These are phyloP conservation scores for Sclerotinia borealis DNA, from an alignment of 2,329 filamentous ascomycete species.

Conservation along the genomic window DNA sequence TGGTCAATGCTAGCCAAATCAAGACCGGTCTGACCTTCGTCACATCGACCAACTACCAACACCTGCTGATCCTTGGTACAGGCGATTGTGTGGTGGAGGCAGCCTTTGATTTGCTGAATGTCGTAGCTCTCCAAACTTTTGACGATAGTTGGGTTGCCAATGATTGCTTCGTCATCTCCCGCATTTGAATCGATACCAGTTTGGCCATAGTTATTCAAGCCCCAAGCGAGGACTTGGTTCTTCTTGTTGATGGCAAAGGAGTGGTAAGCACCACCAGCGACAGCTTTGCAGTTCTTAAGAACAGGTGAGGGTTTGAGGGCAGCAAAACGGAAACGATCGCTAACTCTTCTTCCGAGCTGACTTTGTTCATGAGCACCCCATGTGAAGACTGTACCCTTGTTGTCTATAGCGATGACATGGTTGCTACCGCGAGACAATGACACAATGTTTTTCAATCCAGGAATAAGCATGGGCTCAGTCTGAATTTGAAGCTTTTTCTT, in stretches of 20 bases:
- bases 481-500: constrained; percentile 25
- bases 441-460: constrained; percentile 50
- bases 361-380: constrained; percentile 65
- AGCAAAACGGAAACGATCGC: constrained; percentile 24
- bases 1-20: constrained; percentile 48
- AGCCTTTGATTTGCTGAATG: constrained; percentile 52
- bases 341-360: constrained; percentile 51
- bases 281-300: constrained; percentile 27
- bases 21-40: constrained; percentile 50
- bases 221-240: constrained; percentile 72
- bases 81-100: constrained; percentile 68
- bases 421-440: constrained; percentile 50
- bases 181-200: constrained; percentile 60
- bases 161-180: constrained; percentile 63
- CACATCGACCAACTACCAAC: constrained; percentile 55
- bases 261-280: constrained; percentile 63
- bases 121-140: background rate
- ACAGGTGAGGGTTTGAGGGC: constrained; percentile 31
- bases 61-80: constrained; percentile 51
- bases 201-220: constrained; percentile 81
- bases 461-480: constrained; percentile 43
- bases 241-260: constrained; percentile 68
- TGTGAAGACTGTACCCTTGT: constrained; percentile 52
- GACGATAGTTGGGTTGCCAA: constrained; percentile 28
- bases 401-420: constrained; percentile 53